phyloP scores from a whole-genome alignment of 352 stramenopile genomes.

The Halophytophthora polymorphica region DNA sequence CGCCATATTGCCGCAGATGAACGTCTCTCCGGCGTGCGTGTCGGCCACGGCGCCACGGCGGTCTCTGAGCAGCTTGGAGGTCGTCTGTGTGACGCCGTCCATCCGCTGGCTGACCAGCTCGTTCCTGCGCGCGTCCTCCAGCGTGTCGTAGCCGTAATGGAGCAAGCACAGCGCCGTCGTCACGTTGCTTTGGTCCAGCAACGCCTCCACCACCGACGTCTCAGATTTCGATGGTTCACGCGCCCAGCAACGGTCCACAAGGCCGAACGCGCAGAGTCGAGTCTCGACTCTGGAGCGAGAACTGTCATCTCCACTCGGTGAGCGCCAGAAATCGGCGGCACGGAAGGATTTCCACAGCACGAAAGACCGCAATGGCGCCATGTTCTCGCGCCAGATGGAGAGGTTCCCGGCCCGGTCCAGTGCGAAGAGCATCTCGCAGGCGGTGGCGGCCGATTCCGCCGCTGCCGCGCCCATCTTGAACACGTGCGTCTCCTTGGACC shows the following conservation, averaged over 20 bases:
- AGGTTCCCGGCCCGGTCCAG: constrained; percentile 61
- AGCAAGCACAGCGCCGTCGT: constrained; percentile 66
- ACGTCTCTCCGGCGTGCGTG: constrained; percentile 57
- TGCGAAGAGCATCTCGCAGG: constrained; percentile 73
- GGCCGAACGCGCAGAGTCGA: constrained; percentile 23
- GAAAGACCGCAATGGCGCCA: constrained; percentile 48
- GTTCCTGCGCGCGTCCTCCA: constrained; percentile 52
- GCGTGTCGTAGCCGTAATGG: constrained; percentile 60
- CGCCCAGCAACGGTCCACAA: constrained; percentile 42
- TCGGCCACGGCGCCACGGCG: constrained; percentile 51
- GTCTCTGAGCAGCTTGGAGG: constrained; percentile 59
- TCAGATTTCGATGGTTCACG: constrained; percentile 15
- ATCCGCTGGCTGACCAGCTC: constrained; percentile 69
- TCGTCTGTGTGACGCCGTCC: constrained; percentile 54
- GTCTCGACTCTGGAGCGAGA: constrained; percentile 1
- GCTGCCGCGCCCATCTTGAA: constrained; percentile 34
- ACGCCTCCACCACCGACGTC: constrained; percentile 44
- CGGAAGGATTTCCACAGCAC: constrained; percentile 64
- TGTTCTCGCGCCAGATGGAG: constrained; percentile 76
- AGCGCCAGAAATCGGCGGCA: constrained; percentile 32
- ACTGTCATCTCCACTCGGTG: constrained; percentile 10
- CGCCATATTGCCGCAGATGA: constrained; percentile 56
- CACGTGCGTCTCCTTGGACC: constrained; percentile 53
- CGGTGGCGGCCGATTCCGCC: constrained; percentile 10
- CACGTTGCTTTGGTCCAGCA: constrained; percentile 69